Evolutionary conservation across 177 flowering plant genomes (phyloP), one percentile per base, ranked within the genome.

Genomic region (Vitis hybrid): DNA sequence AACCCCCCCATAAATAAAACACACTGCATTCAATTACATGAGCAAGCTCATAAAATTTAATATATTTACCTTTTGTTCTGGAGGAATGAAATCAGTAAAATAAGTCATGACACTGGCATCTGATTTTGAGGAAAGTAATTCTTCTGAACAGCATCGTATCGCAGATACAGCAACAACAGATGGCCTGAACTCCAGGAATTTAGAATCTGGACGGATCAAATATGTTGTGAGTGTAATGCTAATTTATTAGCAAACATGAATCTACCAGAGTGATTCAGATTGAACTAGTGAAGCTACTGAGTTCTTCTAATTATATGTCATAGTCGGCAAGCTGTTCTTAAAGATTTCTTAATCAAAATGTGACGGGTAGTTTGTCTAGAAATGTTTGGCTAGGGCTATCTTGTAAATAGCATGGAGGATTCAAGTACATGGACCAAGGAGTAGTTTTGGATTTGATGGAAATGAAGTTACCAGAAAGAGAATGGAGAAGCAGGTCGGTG

Each of bases 81-180:
- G 67, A 32, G 83, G 77, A 52, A 87, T 66, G 81, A 87, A 65
- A 10, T n/a, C 23, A 9, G 56, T 34, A 11, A 83, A 10, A 64
- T 32, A 32, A 52, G 70, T 40, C 48, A 40, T 17, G 48, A 85
- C 62, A 30, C 56, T 70, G 54, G 63, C 50, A 60, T 60, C 30
- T 2, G 70, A 72, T 57, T 66, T 69, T 10, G 77, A 75, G 26
- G 84, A 75, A 18, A 68, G 26, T 18, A 78, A 3, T 62, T 78
- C 79, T 62, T 86, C 84, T 49, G 84, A 58, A 48, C 77, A 17
- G 68, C 83, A 81, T 80, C 75, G 59, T 6, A 89, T 15, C 3
- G 91, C 90, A 15, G 91, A 81, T n/a, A 78, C 54, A 0, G 89
- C 89, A 64, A 86, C 40, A 0, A 70, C 68, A 40, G 79, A 81